Evolutionary conservation across 495 filamentous ascomycete species (phyloP), one percentile per base, ranked within the genome.

Genomic region (Neurospora sp.): DNA sequence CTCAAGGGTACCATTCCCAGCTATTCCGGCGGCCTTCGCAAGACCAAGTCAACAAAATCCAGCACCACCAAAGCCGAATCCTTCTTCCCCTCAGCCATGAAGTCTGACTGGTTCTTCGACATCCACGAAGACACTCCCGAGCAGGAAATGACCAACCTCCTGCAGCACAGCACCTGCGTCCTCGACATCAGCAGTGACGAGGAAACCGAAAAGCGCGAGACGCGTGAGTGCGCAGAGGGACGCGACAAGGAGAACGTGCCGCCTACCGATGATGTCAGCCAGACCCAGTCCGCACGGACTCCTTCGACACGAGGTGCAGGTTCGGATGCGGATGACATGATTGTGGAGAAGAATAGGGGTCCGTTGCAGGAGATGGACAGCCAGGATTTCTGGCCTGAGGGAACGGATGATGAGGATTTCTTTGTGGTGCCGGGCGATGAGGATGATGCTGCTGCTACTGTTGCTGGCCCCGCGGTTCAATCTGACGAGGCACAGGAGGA

Each of bases 201-300:
- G 77, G 86, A 89, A 77, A 88, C 84, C 44, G 87, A 88, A 72
- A 84, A 81, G 48, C 80, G 85, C 18, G 80, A 79, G 37, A 85
- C 84, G 45, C 85, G 88, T 8, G 89, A 91, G 68, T 76, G 81
- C 8, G 85, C 85, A 27, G 88, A 89, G 72, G 82, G 83, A 65
- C 86, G 90, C 35, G 93, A 92, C 53, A 98, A 98, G 84, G 96
- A 99, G 84, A 99, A 99, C 77, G 90, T 96, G 20, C 92, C 95
- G 7, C 92, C 93, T 1, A 77, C 83, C n/a, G 89, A 88, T 70
- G 86, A 88, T 85, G 76, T 88, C 71, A 85, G 83, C 45, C 87
- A 88, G 77, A 88, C 75, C 6, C 78, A 77, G 22, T 59, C 76
- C 71, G 20, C 76, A 53, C 48, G 78, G 70, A 68, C 74, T 40